phyloP scores from a whole-genome alignment of 2,329 filamentous ascomycete genomes.

The Xylaria sp. region DNA sequence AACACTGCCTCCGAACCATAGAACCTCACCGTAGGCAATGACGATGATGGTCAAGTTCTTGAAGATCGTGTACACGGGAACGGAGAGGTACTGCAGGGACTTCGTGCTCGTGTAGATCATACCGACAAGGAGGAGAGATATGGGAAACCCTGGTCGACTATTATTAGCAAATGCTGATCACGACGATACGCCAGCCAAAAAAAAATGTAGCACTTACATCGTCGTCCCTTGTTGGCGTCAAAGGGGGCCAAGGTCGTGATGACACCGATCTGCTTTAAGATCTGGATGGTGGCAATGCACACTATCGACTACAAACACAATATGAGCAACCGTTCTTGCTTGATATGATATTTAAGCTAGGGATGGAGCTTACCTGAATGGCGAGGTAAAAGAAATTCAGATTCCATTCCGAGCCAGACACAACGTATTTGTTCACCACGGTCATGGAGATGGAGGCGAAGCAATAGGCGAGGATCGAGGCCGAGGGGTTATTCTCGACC shows the following conservation, averaged over 20 bases:
- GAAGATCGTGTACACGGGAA: constrained; percentile 99
- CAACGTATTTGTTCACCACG: constrained; percentile 98
- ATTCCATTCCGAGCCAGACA: constrained; percentile 88
- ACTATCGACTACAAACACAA: constrained; percentile 65
- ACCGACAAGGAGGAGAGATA: constrained; percentile 89
- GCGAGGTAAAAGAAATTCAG: constrained; percentile 92
- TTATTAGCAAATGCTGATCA: constrained; percentile 16
- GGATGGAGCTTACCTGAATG: constrained; percentile 65
- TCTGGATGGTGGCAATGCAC: constrained; percentile 77
- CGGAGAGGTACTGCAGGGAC: constrained; percentile 91
- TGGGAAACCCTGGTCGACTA: constrained; percentile 74
- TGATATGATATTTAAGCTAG: neutral
- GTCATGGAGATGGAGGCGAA: constrained; percentile 98
- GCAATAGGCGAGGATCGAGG: constrained; percentile 88
- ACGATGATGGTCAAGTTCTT: constrained; percentile 99
- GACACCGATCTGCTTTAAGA: constrained; percentile 72
- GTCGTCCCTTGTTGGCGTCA: constrained; percentile 81
- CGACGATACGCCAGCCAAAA: neutral
- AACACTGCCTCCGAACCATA: constrained; percentile 95
- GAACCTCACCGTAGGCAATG: constrained; percentile 95
- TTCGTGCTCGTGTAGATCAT: constrained; percentile 99
- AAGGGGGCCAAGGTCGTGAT: constrained; percentile 80
- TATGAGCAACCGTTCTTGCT: constrained; percentile 15
- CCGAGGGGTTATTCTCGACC: constrained; percentile 67
- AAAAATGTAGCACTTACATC: constrained; percentile 58